Evolutionary conservation across 208 protist genomes (phyloP), one percentile per base, ranked within the genome.

Genomic region (Crithidia brevicula): DNA sequence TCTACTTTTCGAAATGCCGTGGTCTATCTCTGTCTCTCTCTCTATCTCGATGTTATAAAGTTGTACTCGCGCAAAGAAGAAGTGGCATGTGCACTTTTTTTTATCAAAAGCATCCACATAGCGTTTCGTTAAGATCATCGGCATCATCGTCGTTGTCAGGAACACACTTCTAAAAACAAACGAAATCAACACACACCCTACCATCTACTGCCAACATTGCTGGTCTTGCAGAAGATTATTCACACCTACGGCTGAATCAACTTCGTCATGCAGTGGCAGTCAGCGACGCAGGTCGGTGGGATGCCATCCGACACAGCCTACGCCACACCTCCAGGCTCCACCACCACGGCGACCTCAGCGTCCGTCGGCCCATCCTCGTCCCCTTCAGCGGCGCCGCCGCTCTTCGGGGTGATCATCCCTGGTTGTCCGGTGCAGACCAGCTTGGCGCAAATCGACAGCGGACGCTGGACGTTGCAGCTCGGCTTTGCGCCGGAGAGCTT

Each of bases 361-460:
- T 8, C 13, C 2, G 15, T n/a, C n/a, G n/a, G n/a, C n/a, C n/a
- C n/a, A n/a, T n/a, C n/a, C n/a, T n/a, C n/a, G n/a, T n/a, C n/a
- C n/a, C n/a, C n/a, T n/a, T n/a, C n/a, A 5, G 9, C 58, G 0
- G 13, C 62, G 5, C 27, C 52, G 34, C 49, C 70, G 22, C 63
- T 64, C 4, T 83, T 93, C 65, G 90, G 83, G 1, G 74, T 92
- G 25, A 68, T 96, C 13, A 28, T 96, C 13, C 87, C 90, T 8
- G 90, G 90, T 5, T 56, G 72, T 49, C 86, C 88, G 0, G 60
- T 92, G 8, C 20, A 82, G 33, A 86, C 80, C 0, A 49, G 83
- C 27, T 53, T 91, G 31, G 33, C 58, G 9, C 82, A 62, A 22
- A 45, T 93, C 4, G 85, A 87, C 53, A 65, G 36, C 2, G 73